phyloP scores from a whole-genome alignment of 441 rosid genomes.

The Erodium texanum region DNA sequence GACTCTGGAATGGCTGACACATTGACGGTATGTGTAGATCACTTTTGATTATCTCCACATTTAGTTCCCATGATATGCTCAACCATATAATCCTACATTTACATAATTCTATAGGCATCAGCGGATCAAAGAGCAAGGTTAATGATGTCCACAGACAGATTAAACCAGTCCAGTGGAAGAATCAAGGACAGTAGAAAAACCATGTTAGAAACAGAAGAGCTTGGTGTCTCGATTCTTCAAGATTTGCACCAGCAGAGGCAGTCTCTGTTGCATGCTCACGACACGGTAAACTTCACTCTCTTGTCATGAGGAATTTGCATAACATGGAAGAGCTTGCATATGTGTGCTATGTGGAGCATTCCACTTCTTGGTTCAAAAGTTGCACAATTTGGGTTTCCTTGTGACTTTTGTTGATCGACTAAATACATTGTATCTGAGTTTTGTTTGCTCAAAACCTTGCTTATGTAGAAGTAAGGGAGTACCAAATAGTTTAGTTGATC shows the following conservation, averaged over 20 bases:
- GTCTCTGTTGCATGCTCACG: slow-evolving; percentile 62
- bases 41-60: neutral
- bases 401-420: too few relatives aligned
- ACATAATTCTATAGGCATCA: slow-evolving; percentile 44
- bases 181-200: slow-evolving; percentile 76
- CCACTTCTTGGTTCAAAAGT: too few relatives aligned
- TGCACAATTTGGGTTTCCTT: too few relatives aligned
- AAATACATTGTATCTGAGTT: too few relatives aligned
- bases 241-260: slow-evolving; percentile 88
- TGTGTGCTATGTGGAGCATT: too few relatives aligned
- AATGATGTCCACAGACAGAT: slow-evolving; percentile 68
- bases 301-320: neutral
- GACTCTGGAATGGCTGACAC: slow-evolving; percentile 92
- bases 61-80: neutral
- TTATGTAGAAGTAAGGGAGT: too few relatives aligned
- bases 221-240: slow-evolving; percentile 92
- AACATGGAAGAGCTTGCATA: neutral
- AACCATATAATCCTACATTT: neutral
- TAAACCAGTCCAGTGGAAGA: slow-evolving; percentile 58
- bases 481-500: too few relatives aligned
- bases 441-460: too few relatives aligned
- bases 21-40: slow-evolving; percentile 39
- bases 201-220: slow-evolving; percentile 96
- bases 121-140: slow-evolving; percentile 88
- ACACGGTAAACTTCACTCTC: slow-evolving; percentile 38